A percentile compares a stretch with the other conserved stretches of the same genome.
Conservation (phyloP, 2,329 filamentous ascomycete species). For the Alternaria rosae region DNA sequence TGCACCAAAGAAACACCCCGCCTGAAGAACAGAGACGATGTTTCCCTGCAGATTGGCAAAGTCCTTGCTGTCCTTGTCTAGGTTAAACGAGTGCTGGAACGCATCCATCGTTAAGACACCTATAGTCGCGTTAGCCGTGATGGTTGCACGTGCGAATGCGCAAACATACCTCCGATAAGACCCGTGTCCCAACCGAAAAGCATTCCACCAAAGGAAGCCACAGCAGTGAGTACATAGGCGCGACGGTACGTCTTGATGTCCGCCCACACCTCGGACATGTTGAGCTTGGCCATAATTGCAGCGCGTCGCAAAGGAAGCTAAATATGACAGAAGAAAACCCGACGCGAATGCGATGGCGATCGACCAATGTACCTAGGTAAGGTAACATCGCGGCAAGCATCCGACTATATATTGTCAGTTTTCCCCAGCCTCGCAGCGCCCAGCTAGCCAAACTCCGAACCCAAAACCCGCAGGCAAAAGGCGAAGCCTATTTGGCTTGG, state of each 20-base stretch:
- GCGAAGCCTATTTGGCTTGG: neutral
- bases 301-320: neutral
- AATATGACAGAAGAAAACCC: neutral
- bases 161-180: conserved; percentile 35
- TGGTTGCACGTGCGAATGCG: neutral
- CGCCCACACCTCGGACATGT: conserved; percentile 44
- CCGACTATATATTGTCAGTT: conserved; percentile 7
- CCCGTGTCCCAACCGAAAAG: conserved; percentile 50
- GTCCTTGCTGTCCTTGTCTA: conserved; percentile 40
- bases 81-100: conserved; percentile 53
- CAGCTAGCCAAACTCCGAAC: conserved; percentile 1
- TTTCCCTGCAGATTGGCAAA: conserved; percentile 54
- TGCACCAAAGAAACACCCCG: conserved; percentile 56
- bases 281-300: conserved; percentile 42
- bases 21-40: conserved; percentile 55
- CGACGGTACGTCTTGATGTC: conserved; percentile 52
- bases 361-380: neutral
- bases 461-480: conserved; percentile 9
- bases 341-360: neutral
- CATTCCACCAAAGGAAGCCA: conserved; percentile 53
- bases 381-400: neutral
- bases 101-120: conserved; percentile 54
- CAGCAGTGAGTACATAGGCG: conserved; percentile 52
- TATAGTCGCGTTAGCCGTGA: neutral
- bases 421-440: neutral